Conservation (phyloP, 768 basidiomycete genomes). For the Phaeotremella skinneri region DNA sequence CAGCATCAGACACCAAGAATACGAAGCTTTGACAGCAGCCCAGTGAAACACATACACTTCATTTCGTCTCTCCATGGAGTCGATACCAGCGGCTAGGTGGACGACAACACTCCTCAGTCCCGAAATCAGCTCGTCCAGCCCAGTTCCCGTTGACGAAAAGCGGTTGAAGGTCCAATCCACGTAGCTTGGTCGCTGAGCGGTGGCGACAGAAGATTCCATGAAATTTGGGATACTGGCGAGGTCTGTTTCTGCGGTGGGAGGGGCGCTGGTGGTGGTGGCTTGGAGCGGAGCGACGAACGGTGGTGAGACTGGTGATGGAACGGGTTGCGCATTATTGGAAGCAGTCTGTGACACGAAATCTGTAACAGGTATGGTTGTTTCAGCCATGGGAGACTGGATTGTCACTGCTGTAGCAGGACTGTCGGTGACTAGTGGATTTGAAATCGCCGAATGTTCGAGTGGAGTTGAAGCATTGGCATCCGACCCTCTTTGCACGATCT, state of each 20-base stretch:
- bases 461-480: no score
- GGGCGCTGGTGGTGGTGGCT: neutral
- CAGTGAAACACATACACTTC: conserved; percentile 29
- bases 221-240: neutral
- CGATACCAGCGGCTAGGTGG: conserved; percentile 33
- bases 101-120: conserved; percentile 24
- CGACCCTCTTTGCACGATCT: no score
- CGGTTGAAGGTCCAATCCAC: conserved; percentile 32
- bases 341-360: no score
- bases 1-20: no score
- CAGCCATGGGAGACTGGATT: no score
- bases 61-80: conserved; percentile 37
- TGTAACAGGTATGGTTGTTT: no score
- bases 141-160: conserved; percentile 4
- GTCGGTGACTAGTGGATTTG: no score
- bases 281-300: neutral
- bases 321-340: no score
- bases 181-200: neutral
- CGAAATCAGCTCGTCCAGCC: conserved; percentile 16
- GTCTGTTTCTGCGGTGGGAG: neutral
- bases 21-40: no score
- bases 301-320: no score
- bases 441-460: no score
- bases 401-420: no score
- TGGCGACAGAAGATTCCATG: neutral